These are phyloP conservation scores for Kuraishia ogatae DNA, from an alignment of 805 yeast genomes.

Conservation along the genomic window DNA sequence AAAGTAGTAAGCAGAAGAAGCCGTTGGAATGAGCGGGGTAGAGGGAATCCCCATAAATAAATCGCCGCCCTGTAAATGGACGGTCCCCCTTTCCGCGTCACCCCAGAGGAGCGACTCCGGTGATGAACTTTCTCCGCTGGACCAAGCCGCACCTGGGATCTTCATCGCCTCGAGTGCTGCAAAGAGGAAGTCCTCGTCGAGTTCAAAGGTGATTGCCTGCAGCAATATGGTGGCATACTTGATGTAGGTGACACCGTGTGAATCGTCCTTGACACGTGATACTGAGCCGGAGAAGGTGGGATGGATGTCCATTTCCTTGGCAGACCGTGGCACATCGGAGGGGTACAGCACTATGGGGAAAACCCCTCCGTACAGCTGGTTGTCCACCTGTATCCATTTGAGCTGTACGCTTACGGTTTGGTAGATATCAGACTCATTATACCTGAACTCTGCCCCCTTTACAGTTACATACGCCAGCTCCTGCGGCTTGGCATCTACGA, in stretches of 20 bases:
- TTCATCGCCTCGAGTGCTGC: slow-evolving; percentile 75
- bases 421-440: slow-evolving; percentile 76
- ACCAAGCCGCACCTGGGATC: slow-evolving; percentile 79
- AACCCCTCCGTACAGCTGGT: slow-evolving; percentile 80
- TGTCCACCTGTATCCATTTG: slow-evolving; percentile 94
- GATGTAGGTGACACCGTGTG: slow-evolving; percentile 83
- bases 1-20: slow-evolving; percentile 70
- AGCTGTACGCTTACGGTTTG: slow-evolving; percentile 73
- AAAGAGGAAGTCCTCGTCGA: slow-evolving; percentile 88
- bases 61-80: slow-evolving; percentile 17
- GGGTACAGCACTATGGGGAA: slow-evolving; percentile 89
- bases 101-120: slow-evolving; percentile 39
- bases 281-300: slow-evolving; percentile 86
- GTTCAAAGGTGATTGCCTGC: slow-evolving; percentile 87
- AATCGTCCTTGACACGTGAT: slow-evolving; percentile 77
- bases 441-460: slow-evolving; percentile 72
- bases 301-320: slow-evolving; percentile 76
- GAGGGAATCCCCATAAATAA: slow-evolving; percentile 50
- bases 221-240: slow-evolving; percentile 85
- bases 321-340: slow-evolving; percentile 76
- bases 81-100: too few species aligned
- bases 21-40: slow-evolving; percentile 45
- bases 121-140: slow-evolving; percentile 12
- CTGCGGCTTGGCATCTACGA: slow-evolving; percentile 59
- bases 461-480: slow-evolving; percentile 82